Evolutionary conservation across 768 basidiomycete genomes (phyloP), one percentile per base, ranked within the genome.

Genomic region (Lyophyllum decastes): DNA sequence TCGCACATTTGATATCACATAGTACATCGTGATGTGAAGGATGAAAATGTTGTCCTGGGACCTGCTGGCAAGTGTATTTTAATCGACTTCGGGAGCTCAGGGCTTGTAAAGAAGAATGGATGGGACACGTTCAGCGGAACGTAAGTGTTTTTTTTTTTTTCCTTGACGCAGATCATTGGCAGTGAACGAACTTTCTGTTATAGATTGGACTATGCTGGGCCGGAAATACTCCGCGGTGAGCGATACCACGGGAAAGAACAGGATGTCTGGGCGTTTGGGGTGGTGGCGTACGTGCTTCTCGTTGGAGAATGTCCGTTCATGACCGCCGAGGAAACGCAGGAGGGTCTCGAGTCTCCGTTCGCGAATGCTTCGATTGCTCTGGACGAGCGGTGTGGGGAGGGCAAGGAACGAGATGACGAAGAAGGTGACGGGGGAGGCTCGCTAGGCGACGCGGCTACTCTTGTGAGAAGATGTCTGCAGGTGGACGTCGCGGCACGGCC

Each of bases 11-110:
- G 49, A 41, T 38, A 7, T 38, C 64, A 49, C 62, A 10, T 62
- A 92, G 91, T 98, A 10, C 96, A 99, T 72, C 91, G 96, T 52
- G 96, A 99, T 67, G 88, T 99, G 72, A 99, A 99, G 74, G 96
- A 99, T 66, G 96, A 99, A 72, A 97, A 98, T 70, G 90, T 94
- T 16, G 88, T 94, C 35, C 80, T 94, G 43, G 92, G 90, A 8
- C 85, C 88, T 16, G 73, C 82, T 45, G 95, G 92, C 27, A 86
- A 83, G 68, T 94, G 92, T 69, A 87, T 98, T 70, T 72, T 99
- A 66, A 98, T 99, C 68, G 96, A 99, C 69, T 99, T 98, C 70
- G 96, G 96, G 43, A 95, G 94, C 64, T 93, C 92, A 25, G 92
- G 92, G 21, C 76, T 94, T 49, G 84, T 93, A 40, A 90, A 85